phyloP scores from a whole-genome alignment of 2,329 filamentous ascomycete genomes.

The Lecanicillium sp. region DNA sequence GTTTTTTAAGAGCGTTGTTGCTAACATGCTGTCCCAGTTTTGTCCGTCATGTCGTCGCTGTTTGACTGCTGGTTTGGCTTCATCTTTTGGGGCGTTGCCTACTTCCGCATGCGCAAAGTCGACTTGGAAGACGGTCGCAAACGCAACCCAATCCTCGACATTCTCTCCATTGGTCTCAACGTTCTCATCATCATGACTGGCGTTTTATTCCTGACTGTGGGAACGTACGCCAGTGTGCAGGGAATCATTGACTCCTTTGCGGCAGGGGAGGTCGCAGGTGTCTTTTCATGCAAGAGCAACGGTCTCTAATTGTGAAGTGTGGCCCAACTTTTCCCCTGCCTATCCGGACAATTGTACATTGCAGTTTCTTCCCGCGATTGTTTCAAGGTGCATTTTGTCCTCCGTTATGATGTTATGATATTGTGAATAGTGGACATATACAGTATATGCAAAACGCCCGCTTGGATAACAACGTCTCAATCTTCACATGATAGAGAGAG shows the following conservation, averaged over 20 bases:
- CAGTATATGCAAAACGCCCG: too few species aligned
- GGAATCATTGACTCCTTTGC: conserved; percentile 68
- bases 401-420: too few species aligned
- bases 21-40: too few species aligned
- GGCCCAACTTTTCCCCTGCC: too few species aligned
- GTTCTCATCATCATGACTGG: conserved; percentile 65
- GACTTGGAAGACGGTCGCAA: conserved; percentile 46
- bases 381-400: too few species aligned
- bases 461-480: too few species aligned
- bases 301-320: conserved; percentile 33
- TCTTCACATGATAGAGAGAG: too few species aligned
- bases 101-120: conserved; percentile 64
- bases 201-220: conserved; percentile 70
- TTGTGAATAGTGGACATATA: too few species aligned
- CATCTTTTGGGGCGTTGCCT: conserved; percentile 86
- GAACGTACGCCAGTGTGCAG: conserved; percentile 72
- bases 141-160: conserved; percentile 40
- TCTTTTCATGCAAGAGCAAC: conserved; percentile 68
- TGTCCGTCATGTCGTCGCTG: conserved; percentile 74
- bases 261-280: conserved; percentile 53
- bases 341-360: too few species aligned
- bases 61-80: conserved; percentile 94
- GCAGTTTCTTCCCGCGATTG: background rate
- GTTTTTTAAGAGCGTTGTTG: too few species aligned
- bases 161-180: conserved; percentile 57